Evolutionary conservation across 768 basidiomycete genomes (phyloP), one percentile per base, ranked within the genome.

Genomic region (Amanita phalloides): DNA sequence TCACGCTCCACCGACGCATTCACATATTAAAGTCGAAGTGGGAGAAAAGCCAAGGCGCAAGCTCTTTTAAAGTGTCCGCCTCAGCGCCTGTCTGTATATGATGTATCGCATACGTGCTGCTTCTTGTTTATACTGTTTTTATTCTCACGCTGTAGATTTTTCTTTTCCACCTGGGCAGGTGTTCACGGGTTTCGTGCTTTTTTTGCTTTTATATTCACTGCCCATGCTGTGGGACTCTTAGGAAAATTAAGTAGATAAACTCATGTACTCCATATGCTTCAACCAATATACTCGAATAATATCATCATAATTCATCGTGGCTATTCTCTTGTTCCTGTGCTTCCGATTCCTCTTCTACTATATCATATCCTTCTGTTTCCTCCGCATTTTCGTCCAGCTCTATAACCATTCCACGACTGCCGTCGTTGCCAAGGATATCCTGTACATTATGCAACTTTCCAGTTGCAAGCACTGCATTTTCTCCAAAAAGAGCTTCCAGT

Each of bases 41-140:
- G 85, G 90, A 53, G 90, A 90, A 65, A 90, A 77, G 64, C 60
- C 68, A 55, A 90, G 86, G 71, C 77, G 78, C 64, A 75, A 78
- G 59, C 87, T 92, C 67, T 91, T 90, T 62, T 88, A 73, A 55
- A 32, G 8, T 38, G 7, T 44, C 10, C 38, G 48, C 45, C 21
- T 26, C 46, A 33, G n/a, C 9, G 35, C 41, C 33, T 44, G 35
- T 49, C 33, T 44, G 35, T 49, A 21, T 17, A 42, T 49, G 44
- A 28, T 46, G 20, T 38, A 33, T 23, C 11, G 45, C 9, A 38
- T 51, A 43, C 23, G 49, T 54, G 17, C 17, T 53, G 39, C 52
- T 54, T 50, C 52, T 46, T 50, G 46, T 48, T 56, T 50, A 49
- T 58, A 48, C 54, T 56, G 54, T 57, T 51, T 55, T 54, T 49